These are phyloP conservation scores for Coniochaeta sp. DNA, from an alignment of 2,329 filamentous ascomycete genomes.

Conservation along the genomic window DNA sequence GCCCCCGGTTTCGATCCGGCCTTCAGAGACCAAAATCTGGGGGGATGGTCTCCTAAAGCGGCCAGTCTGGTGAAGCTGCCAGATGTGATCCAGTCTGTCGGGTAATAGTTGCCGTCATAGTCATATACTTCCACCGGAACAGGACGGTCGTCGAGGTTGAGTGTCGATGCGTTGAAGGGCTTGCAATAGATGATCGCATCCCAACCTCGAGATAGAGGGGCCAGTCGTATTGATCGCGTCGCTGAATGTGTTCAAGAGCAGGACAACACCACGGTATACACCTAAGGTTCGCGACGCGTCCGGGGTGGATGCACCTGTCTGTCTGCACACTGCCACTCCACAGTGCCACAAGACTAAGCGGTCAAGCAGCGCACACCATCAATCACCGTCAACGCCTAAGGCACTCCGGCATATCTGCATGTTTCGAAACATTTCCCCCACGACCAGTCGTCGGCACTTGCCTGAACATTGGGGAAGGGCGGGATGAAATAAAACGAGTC, in stretches of 20 bases:
- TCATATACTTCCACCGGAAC: neutral
- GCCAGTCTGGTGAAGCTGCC: neutral
- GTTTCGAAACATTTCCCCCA: neutral
- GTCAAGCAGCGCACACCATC: neutral
- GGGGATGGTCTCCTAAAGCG: neutral
- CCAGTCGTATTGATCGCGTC: neutral
- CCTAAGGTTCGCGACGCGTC: neutral
- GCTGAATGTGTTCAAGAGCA: neutral
- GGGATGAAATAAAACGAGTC: neutral
- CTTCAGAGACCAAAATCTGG: neutral
- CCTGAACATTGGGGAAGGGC: neutral
- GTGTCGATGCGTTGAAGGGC: neutral
- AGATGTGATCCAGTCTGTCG: neutral
- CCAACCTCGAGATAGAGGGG: neutral
- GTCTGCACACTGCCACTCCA: neutral
- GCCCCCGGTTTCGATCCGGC: neutral
- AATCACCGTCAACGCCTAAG: neutral
- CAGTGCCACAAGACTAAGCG: neutral
- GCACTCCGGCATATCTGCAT: neutral
- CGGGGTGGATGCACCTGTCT: neutral
- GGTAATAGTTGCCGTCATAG: neutral
- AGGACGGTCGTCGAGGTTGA: neutral
- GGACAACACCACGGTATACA: neutral
- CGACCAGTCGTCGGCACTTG: neutral
- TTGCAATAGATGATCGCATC: neutral